Base-by-base conservation (phyloP, 305 asterid species). In the Coffea humblotiana region DNA sequence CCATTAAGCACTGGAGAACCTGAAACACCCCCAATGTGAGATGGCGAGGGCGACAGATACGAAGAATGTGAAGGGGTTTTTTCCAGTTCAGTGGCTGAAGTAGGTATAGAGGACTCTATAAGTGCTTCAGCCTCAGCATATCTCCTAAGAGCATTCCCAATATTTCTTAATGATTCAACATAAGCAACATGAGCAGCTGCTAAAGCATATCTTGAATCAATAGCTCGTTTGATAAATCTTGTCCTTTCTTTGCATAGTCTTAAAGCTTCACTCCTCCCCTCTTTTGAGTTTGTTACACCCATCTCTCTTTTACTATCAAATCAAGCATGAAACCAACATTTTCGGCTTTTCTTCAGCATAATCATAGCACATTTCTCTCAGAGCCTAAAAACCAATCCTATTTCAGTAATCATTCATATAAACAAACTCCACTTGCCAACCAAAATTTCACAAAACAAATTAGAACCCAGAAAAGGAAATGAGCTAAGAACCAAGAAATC, bases 181-280 rank as follows among this genome's bases (percentile, higher is more conserved):
- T 95, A 95, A 1, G 97, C 91, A 82, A 94, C 95, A 80, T 95
- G 99, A 3, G 97, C 96, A 78, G 99, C 99, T 47, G 99, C 99
- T 79, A 94, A 85, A 70, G 95, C 95, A 74, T 87, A 95, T 80
- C 98, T 88, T 2, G 97, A 95, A 87, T 95, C 98, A 71, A 90
- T 91, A 8, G 98, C 98, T 87, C 90, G 94, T 76, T 93, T 93
- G 65, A 90, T 89, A 78, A 89, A 91, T 71, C 88, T 89, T 75
- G 92, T 95, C 86, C 98, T 90, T 83, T 90, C 97, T 82, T 88
- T 95, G 87, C 99, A 95, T 45, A 95, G 83, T 78, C 87, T 90
- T 79, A 95, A 75, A 61, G 99, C 99, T 78, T 79, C 90, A 78
- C 94, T 93, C 78, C 90, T 89, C 85, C 91, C 93, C 8, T 88